Evolutionary conservation across 768 basidiomycete genomes (phyloP), one percentile per base, ranked within the genome.

Genomic region (Lactarius deliciosus): DNA sequence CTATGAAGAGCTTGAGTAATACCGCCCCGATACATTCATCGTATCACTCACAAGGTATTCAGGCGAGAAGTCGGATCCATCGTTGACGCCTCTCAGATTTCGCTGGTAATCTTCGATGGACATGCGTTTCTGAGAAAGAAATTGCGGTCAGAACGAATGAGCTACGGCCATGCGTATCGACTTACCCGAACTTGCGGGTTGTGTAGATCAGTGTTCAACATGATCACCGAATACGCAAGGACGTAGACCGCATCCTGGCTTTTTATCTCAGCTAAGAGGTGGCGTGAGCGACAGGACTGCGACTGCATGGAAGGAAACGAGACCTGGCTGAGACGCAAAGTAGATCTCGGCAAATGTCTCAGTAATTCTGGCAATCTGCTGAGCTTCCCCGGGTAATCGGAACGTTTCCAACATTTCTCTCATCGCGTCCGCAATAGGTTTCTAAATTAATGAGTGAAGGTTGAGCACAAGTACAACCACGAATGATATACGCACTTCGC

Each of bases 171-270:
- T n/a, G 41, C 25, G 1, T 56, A 41, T 59, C 30, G 13, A 73
- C 88, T 75, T 74, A 91, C 94, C 74, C 92, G 80, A 68, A 96
- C 85, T 81, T 97, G 94, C 15, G 96, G 95, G 74, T 92, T 98
- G 75, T 98, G 96, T 38, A 87, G 86, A 78, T 99, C 97, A 9
- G 97, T 99, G 77, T 99, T 99, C 59, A 99, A 85, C 94, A 99
- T 85, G 76, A 99, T 98, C 67, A 99, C 89, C 0, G 97, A 98
- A 76, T 89, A 99, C 1, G 96, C 86, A 30, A 99, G 79, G 9
- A 99, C 91, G 76, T 97, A 96, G 22, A 93, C 92, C 5, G 96
- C 92, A 74, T 98, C 97, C 77, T 94, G 87, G 64, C 81, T 88
- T 74, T 90, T 92, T 70, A 98, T 89, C 75, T 96, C 96, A 65